Evolutionary conservation across 331 rosid genomes (phyloP), one percentile per base, ranked within the genome.

Genomic region (Saraca asoca): DNA sequence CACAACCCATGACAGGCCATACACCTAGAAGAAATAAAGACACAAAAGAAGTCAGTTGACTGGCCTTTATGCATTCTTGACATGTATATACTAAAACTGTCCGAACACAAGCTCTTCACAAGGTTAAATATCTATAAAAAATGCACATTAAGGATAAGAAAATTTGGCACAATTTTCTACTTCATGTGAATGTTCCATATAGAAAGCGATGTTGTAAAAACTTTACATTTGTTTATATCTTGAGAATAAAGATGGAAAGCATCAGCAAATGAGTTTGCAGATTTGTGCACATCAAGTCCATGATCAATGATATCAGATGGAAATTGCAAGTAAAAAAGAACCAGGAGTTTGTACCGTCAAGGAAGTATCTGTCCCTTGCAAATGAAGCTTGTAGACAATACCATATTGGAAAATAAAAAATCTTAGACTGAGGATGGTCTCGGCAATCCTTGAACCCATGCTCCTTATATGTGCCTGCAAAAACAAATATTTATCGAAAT

Each of bases 371-470:
- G 73, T 31, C 75, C 87, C 83, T 75, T 84, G 79, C 64, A 90
- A 56, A 20, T 87, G 5, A 62, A 93, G 91, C 81, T 86, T 86
- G 86, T 93, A 93, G 12, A 93, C 91, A 75, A 93, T 80, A 51
- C 98, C 98, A 78, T 90, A 93, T 59, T 93, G 98, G 78, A 93
- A 93, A 69, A 93, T 81, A 63, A 93, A 93, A 87, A 93, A 93
- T 85, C 98, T 81, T 33, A 93, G 78, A 76, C 95, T 87, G 78
- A 93, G 72, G 73, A 93, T 83, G 15, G 97, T 90, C 86, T 90
- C 98, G 0, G 78, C 90, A 66, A 93, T 81, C 77, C 98, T 85
- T 51, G 95, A 92, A 61, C 82, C 78, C 4, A 93, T 29, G 20
- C 85, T 90, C 74, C 89, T 80, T 76, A 93, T 90, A 74, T 90